Percentiles rank a stretch among this genome's conserved stretches.
Conservation (phyloP, 768 basidiomycete species). For the Astraeus odoratus region DNA sequence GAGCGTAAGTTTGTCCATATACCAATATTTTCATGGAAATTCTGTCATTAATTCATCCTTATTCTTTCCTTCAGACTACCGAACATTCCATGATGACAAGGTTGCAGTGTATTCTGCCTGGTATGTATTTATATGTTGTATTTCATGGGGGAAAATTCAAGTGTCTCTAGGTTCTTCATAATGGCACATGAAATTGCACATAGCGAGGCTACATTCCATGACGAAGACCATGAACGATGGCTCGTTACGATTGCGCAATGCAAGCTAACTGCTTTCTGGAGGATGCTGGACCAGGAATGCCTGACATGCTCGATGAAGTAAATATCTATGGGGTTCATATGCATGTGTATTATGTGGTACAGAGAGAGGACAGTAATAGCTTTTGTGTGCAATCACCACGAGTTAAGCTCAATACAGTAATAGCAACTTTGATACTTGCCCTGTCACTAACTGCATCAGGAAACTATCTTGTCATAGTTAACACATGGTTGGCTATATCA, state of each 20-base stretch:
- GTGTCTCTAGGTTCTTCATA: conserved; percentile 18
- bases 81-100: background rate
- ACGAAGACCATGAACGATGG: conserved; percentile 20
- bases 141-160: background rate
- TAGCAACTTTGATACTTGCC: too few species aligned
- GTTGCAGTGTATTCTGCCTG: background rate
- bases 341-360: too few species aligned
- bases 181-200: conserved; percentile 25
- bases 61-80: background rate
- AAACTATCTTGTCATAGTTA: too few species aligned
- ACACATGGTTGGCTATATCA: too few species aligned
- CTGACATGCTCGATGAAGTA: too few species aligned
- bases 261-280: too few species aligned
- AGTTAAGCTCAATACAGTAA: too few species aligned
- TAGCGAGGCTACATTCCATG: conserved; percentile 15
- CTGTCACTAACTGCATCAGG: too few species aligned
- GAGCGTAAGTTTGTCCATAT: conserved; percentile 6
- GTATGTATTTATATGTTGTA: background rate
- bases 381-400: too few species aligned
- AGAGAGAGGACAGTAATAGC: too few species aligned
- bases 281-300: too few species aligned
- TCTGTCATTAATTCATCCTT: background rate
- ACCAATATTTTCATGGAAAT: background rate
- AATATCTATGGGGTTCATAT: too few species aligned
- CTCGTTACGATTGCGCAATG: conserved; percentile 7